Conservation (phyloP, 2,329 filamentous ascomycete genomes). For the Trematosphaeria pertusa region DNA sequence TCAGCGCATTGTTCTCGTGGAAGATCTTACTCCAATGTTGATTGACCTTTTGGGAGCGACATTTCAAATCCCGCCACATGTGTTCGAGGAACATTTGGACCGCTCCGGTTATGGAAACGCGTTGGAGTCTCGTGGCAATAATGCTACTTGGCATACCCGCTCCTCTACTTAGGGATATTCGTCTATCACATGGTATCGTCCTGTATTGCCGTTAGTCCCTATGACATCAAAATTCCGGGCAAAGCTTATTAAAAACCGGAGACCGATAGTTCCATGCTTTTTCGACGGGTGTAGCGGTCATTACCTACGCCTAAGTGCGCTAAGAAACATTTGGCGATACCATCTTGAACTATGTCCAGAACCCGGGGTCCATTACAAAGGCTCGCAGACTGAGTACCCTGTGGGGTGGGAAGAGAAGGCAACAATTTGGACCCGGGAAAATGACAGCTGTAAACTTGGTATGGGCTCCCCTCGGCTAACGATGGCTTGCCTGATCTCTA, state of each 20-base stretch:
- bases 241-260: constrained; percentile 7
- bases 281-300: constrained; percentile 6
- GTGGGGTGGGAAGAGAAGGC: constrained; percentile 19
- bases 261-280: constrained; percentile 5
- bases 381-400: constrained; percentile 12
- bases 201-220: constrained; percentile 8
- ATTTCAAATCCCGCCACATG: constrained; percentile 22
- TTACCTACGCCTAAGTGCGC: constrained; percentile 2
- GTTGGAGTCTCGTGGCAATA: neutral
- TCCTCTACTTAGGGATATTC: constrained; percentile 13
- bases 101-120: constrained; percentile 17
- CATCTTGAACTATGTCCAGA: constrained; percentile 15
- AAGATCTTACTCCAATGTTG: constrained; percentile 18
- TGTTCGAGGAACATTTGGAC: constrained; percentile 23
- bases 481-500: neutral
- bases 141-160: constrained; percentile 6
- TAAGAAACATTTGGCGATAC: constrained; percentile 17
- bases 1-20: constrained; percentile 16
- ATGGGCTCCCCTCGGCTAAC: neutral
- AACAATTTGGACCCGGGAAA: constrained; percentile 15
- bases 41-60: constrained; percentile 20
- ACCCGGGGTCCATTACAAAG: constrained; percentile 13
- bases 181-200: constrained; percentile 20
- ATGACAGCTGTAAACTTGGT: constrained; percentile 16
- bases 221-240: constrained; percentile 8